Conservation (phyloP, 176 grass and related monocot genomes). For the Musa acuminata region DNA sequence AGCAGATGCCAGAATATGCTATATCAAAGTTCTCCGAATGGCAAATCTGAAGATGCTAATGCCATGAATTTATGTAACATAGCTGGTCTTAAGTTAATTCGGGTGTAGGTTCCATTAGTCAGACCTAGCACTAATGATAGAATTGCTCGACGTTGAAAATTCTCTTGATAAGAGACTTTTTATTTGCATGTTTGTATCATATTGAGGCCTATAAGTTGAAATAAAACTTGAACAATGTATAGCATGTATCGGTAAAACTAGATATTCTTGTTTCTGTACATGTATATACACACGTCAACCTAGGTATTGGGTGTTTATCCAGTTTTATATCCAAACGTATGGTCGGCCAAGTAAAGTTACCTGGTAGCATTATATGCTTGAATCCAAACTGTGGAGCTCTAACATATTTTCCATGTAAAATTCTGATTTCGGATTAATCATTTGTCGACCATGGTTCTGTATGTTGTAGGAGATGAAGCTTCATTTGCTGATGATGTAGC, state of each 20-base stretch:
- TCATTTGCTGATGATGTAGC: conserved; percentile 72
- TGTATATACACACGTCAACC: too few relatives aligned
- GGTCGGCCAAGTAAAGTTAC: not conserved
- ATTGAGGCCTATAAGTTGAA: not conserved
- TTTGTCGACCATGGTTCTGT: conserved; percentile 1
- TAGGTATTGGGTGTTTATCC: too few relatives aligned
- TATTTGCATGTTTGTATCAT: not conserved
- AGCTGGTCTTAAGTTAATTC: not conserved
- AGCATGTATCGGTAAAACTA: too few relatives aligned
- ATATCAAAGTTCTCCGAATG: too few relatives aligned
- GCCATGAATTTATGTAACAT: not conserved
- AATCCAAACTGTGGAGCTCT: not conserved
- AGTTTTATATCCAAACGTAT: too few relatives aligned
- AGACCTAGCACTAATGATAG: not conserved
- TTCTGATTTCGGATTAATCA: not conserved
- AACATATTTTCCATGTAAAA: not conserved
- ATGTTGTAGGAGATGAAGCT: conserved; percentile 38
- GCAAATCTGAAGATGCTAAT: too few relatives aligned
- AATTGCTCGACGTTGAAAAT: not conserved
- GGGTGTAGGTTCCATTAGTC: not conserved
- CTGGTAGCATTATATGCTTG: not conserved
- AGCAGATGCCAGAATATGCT: too few relatives aligned
- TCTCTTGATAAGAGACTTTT: not conserved
- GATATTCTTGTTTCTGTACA: too few relatives aligned
- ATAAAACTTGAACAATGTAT: not conserved